These are phyloP conservation scores for Discostella stelligera DNA, from an alignment of 352 stramenopile genomes.

Conservation along the genomic window DNA sequence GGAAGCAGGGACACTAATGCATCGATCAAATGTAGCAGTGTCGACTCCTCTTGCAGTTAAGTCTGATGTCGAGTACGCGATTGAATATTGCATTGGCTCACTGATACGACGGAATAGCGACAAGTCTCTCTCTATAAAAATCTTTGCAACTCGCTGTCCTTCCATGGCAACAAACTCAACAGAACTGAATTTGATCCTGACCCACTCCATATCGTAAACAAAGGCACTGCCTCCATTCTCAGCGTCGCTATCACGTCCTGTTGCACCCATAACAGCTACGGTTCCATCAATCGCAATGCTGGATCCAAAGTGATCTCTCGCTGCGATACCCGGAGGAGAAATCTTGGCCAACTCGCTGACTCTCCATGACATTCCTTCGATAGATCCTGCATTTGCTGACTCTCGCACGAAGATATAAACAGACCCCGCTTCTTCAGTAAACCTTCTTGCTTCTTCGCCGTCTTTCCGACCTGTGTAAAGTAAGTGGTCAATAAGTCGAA, in stretches of 20 bases:
- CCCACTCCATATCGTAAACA: conserved; percentile 88
- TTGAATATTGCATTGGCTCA: conserved; percentile 36
- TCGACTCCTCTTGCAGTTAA: conserved; percentile 81
- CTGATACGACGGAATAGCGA: conserved; percentile 34
- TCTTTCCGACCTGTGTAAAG: conserved; percentile 25
- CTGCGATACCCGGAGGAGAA: conserved; percentile 56
- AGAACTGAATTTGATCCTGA: conserved; percentile 75
- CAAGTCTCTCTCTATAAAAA: conserved; percentile 73
- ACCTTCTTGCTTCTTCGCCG: conserved; percentile 38
- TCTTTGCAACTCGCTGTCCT: conserved; percentile 59
- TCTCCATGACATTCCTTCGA: conserved; percentile 55
- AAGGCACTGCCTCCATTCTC: conserved; percentile 88
- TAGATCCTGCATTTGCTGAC: conserved; percentile 27
- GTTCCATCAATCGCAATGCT: conserved; percentile 82
- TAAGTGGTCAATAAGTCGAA: conserved; percentile 56
- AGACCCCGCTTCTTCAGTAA: conserved; percentile 57
- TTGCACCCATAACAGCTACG: conserved; percentile 86
- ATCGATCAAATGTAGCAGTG: conserved; percentile 64
- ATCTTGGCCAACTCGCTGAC: conserved; percentile 65
- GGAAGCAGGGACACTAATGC: conserved; percentile 32
- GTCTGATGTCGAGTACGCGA: conserved; percentile 82
- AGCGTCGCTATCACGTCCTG: conserved; percentile 85
- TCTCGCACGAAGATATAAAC: conserved; percentile 72
- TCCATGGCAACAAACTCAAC: conserved; percentile 88
- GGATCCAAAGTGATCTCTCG: conserved; percentile 85